These are phyloP conservation scores for Russula dissimulans DNA, from an alignment of 768 basidiomycete species.

Conservation along the genomic window DNA sequence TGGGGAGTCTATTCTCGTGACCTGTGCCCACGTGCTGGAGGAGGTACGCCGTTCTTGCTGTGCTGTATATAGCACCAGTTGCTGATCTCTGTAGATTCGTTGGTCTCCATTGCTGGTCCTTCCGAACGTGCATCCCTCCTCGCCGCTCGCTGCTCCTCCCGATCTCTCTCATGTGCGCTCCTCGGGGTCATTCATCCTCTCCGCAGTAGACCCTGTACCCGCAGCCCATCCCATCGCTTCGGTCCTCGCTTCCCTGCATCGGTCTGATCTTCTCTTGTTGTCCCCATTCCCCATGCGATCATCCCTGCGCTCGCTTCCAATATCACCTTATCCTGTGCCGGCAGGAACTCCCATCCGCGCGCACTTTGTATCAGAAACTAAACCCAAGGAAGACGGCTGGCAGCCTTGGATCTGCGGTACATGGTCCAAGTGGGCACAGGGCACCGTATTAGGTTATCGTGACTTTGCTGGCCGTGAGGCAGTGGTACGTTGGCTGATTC, in stretches of 20 bases:
- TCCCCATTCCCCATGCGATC: conserved; percentile 12
- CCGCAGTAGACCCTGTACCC: conserved; percentile 24
- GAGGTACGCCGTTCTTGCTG: conserved; percentile 33
- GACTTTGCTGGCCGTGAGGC: conserved; percentile 52
- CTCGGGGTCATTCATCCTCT: conserved; percentile 38
- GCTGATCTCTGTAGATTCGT: conserved; percentile 25
- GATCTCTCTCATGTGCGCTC: conserved; percentile 12
- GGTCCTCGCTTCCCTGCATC: conserved; percentile 48
- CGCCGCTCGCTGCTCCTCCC: not conserved
- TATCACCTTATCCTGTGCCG: conserved; percentile 53
- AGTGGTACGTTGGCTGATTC: conserved; percentile 30
- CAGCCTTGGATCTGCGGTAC: conserved; percentile 43
- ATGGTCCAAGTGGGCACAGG: conserved; percentile 45
- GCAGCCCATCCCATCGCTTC: conserved; percentile 30
- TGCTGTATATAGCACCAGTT: not conserved
- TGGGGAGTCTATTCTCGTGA: conserved; percentile 34
- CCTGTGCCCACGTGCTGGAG: conserved; percentile 57
- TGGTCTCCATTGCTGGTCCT: conserved; percentile 26
- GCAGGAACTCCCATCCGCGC: conserved; percentile 38
- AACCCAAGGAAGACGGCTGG: conserved; percentile 34
- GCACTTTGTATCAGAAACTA: conserved; percentile 43
- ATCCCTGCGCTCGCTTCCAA: conserved; percentile 39
- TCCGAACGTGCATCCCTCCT: conserved; percentile 1
- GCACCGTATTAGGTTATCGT: conserved; percentile 46
- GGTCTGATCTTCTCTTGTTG: conserved; percentile 48